Percentiles rank a stretch among this genome's conserved stretches.
Evolutionary conservation across 2,329 filamentous ascomycete species (phyloP).

Genomic region (Botrytis porri): DNA sequence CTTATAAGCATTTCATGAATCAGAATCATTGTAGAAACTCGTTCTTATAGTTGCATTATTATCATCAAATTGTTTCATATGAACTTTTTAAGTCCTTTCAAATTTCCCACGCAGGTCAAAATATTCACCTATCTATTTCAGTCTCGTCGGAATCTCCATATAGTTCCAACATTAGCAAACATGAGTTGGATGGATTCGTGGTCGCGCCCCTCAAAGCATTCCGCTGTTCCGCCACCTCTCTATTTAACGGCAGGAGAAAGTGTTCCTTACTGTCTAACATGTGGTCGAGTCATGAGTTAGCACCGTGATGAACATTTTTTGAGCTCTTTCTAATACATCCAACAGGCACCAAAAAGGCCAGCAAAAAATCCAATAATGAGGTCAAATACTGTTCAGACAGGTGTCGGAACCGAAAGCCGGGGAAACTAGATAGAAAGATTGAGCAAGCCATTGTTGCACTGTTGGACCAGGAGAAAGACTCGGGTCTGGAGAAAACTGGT

Average conservation of each 20-base stretch:
- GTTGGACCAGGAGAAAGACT: conserved; percentile 39
- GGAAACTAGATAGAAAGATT: conserved; percentile 50
- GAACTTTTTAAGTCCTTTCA: neutral
- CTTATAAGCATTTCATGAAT: neutral
- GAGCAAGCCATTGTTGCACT: conserved; percentile 48
- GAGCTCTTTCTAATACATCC: neutral
- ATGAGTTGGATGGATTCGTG: conserved; percentile 22
- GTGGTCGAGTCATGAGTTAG: conserved; percentile 19
- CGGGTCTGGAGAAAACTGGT: conserved; percentile 26
- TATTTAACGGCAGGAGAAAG: conserved; percentile 16
- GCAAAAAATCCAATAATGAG: conserved; percentile 16
- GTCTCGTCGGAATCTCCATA: neutral
- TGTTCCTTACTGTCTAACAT: conserved; percentile 18
- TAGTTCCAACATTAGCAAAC: neutral
- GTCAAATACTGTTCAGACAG: conserved; percentile 56
- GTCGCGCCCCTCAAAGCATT: conserved; percentile 16
- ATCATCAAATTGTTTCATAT: neutral
- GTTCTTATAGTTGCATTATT: neutral
- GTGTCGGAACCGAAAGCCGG: conserved; percentile 52
- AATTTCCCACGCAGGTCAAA: neutral
- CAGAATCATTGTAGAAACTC: neutral
- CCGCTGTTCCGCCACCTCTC: conserved; percentile 16
- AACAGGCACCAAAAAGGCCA: conserved; percentile 14
- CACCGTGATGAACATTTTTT: too few species aligned
- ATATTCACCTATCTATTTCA: neutral